Evolutionary conservation across 2,329 filamentous ascomycete species (phyloP).

Genomic region (Scedosporium apiospermum): DNA sequence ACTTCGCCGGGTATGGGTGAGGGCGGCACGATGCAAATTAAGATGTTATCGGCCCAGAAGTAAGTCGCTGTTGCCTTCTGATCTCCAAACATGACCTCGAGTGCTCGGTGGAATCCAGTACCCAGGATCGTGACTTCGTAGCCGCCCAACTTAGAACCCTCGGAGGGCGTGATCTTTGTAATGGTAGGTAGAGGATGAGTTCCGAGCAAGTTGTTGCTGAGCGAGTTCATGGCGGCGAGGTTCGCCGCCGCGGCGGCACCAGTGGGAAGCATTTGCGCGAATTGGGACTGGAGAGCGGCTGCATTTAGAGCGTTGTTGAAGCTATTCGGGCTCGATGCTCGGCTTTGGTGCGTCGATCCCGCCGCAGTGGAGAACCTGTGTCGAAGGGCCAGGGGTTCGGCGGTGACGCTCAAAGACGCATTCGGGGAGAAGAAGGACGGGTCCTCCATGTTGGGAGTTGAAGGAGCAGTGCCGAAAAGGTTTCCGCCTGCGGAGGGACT

Average conservation of each 20-base stretch:
- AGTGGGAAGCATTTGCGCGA: constrained; percentile 29
- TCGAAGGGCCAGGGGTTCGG: not conserved
- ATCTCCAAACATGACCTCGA: constrained; percentile 78
- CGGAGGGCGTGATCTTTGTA: constrained; percentile 72
- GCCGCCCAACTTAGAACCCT: constrained; percentile 73
- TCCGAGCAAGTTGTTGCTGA: constrained; percentile 20
- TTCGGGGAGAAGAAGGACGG: constrained; percentile 46
- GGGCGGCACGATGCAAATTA: constrained; percentile 71
- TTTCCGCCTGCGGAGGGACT: constrained; percentile 28
- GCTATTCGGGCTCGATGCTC: constrained; percentile 62
- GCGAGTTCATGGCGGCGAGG: constrained; percentile 26
- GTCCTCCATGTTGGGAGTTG: constrained; percentile 59
- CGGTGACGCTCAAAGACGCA: constrained; percentile 41
- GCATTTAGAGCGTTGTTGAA: constrained; percentile 25
- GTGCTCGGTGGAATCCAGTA: constrained; percentile 63
- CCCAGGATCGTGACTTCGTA: constrained; percentile 83
- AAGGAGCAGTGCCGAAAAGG: constrained; percentile 46
- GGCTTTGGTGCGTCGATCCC: constrained; percentile 62
- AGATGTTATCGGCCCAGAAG: constrained; percentile 70
- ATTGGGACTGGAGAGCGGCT: constrained; percentile 20
- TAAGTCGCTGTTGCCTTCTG: constrained; percentile 59
- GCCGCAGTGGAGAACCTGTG: constrained; percentile 34
- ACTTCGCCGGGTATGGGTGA: constrained; percentile 59
- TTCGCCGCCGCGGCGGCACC: constrained; percentile 32
- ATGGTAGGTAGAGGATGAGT: constrained; percentile 43